Percentiles rank a stretch among this genome's conserved stretches.
phyloP scores from a whole-genome alignment of 495 filamentous ascomycete genomes.

The Melanomma pulvis-pyrius region DNA sequence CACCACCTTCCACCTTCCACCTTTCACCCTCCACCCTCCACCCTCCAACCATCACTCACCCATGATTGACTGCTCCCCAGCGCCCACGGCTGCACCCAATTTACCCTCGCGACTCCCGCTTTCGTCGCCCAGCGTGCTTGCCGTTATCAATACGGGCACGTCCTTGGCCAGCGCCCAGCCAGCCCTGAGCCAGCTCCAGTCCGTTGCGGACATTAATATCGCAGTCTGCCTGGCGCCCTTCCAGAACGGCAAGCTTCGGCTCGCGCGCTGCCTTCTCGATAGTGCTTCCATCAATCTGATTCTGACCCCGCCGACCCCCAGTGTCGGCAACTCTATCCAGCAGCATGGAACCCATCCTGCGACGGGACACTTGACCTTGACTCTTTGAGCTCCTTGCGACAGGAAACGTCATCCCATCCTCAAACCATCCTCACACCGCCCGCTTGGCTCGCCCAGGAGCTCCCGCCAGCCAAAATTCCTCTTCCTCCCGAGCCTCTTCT shows the following conservation, averaged over 20 bases:
- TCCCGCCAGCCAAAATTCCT: too few relatives aligned
- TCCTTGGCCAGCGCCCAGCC: background rate
- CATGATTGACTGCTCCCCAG: background rate
- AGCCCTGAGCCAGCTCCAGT: background rate
- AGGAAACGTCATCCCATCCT: constrained; percentile 3
- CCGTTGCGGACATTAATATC: constrained; percentile 24
- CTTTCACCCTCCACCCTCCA: background rate
- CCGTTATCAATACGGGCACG: constrained; percentile 7
- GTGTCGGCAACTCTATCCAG: constrained; percentile 7
- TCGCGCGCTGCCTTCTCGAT: background rate
- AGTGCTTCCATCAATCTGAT: constrained; percentile 19
- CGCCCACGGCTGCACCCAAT: background rate
- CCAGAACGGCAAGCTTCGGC: constrained; percentile 4
- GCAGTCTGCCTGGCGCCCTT: constrained; percentile 5
- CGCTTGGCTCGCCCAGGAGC: constrained; percentile 15
- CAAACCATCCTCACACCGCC: background rate
- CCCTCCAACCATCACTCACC: background rate
- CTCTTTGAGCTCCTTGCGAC: background rate
- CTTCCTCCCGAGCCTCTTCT: background rate
- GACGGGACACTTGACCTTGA: background rate
- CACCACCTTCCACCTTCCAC: background rate
- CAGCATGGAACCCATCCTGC: constrained; percentile 7
- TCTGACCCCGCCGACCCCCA: constrained; percentile 5
- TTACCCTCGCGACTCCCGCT: constrained; percentile 19
- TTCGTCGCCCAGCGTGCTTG: constrained; percentile 11